Evolutionary conservation across 1,284 basidiomycete species (phyloP), one percentile per base, ranked within the genome.

Genomic region (Coniferiporia sulphurascens): DNA sequence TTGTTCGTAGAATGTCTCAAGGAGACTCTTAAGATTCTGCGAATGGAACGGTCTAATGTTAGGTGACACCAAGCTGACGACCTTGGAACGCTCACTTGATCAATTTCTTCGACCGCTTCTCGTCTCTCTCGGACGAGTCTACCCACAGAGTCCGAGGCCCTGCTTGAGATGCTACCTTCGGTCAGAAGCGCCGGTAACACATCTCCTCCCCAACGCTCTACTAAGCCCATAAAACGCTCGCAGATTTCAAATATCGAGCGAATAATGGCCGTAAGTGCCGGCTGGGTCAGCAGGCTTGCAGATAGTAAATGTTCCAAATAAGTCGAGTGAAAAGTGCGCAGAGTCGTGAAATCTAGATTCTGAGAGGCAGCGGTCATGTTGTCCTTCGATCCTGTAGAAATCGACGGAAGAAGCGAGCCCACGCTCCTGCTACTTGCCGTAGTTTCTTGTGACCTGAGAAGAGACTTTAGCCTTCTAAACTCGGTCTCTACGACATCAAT

Each of bases 201-300:
- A 68, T 95, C 92, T 0, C 92, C 93, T n/a, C 91, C 91, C 93
- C 93, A 96, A 51, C 92, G 76, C 71, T 95, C 93, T 0, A 95
- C 83, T 60, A 91, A 83, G 7, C 85, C 90, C 13, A 87, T 88
- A 67, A 96, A 93, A 7, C 85, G 80, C 68, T 91, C 90, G 69
- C 92, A 95, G 2, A 87, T 77, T 63, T 92, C 89, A 54, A 95
- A 76, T 56, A 95, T 85, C 46, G 84, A 78, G 12, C 86, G 82
- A 35, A 93, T 76, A 48, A 86, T 82, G 1, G 80, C 71, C 5
- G 86, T 84, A 13, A 91, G 73, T 1, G 79, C 74, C 0, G 82
- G 70, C 64, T 93, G 89, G 2, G 87, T 82, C 38, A 96, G 75
- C 21, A 96, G 74, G 61, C 89, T 89, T 0, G 92, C 93, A 5